phyloP scores from a whole-genome alignment of 352 stramenopile genomes.

The Phytopythium litorale region DNA sequence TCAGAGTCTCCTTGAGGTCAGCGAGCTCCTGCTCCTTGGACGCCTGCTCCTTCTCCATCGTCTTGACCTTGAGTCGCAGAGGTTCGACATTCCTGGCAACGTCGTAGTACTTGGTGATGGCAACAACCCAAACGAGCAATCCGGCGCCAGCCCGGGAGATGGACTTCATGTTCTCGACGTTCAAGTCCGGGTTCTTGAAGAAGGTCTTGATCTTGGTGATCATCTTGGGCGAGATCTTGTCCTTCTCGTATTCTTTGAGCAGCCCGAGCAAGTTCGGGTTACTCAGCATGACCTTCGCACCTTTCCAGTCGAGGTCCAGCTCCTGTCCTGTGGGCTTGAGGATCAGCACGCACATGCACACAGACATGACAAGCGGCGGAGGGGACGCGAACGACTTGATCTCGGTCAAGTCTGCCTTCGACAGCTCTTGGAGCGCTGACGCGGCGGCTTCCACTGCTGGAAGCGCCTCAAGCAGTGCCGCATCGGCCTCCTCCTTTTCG shows the following conservation, averaged over 20 bases:
- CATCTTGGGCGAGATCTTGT: conserved; percentile 95
- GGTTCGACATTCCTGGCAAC: conserved; percentile 95
- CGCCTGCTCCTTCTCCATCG: conserved; percentile 91
- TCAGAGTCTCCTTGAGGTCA: conserved; percentile 83
- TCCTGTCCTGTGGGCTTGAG: conserved; percentile 91
- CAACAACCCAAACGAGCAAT: conserved; percentile 92
- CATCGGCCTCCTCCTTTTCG: conserved; percentile 93
- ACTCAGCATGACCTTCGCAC: conserved; percentile 94
- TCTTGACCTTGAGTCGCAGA: conserved; percentile 89
- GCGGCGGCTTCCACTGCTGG: conserved; percentile 93
- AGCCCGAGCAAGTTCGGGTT: conserved; percentile 89
- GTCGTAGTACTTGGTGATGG: conserved; percentile 96
- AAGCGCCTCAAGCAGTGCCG: conserved; percentile 89
- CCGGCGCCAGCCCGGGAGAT: conserved; percentile 90
- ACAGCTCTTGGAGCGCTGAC: conserved; percentile 90
- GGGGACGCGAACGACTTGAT: conserved; percentile 95
- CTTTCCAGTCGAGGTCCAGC: conserved; percentile 92
- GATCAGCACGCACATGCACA: conserved; percentile 91
- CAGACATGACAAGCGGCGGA: conserved; percentile 90
- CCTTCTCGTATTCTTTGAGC: conserved; percentile 95
- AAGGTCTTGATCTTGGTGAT: conserved; percentile 94
- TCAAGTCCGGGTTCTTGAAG: conserved; percentile 92
- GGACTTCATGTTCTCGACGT: conserved; percentile 95
- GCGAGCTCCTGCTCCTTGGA: conserved; percentile 88
- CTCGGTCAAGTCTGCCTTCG: conserved; percentile 94